phyloP scores from a whole-genome alignment of 176 grass and related monocot genomes.

The Olyra latifolia region DNA sequence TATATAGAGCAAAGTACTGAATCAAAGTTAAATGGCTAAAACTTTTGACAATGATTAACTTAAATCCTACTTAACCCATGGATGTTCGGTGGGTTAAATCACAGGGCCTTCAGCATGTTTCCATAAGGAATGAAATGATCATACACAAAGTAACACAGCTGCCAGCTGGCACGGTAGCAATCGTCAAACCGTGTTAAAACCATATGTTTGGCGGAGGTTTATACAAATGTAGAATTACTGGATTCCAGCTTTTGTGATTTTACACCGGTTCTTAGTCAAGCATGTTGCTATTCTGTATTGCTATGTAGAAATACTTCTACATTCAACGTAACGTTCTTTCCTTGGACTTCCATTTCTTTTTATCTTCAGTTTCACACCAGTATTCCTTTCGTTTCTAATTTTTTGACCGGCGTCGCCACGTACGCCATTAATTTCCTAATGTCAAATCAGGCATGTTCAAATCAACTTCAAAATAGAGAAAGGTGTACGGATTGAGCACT shows the following conservation, averaged over 20 bases:
- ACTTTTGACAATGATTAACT: too few relatives aligned
- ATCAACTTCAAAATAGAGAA: not conserved
- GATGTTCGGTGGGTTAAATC: too few relatives aligned
- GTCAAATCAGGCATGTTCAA: not conserved
- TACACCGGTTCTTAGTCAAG: not conserved
- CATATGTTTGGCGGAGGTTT: not conserved
- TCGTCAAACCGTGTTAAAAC: not conserved
- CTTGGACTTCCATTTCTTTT: not conserved
- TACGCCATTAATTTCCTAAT: not conserved
- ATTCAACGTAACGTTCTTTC: not conserved
- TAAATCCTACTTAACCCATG: too few relatives aligned
- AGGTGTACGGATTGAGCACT: not conserved
- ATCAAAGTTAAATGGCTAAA: too few relatives aligned
- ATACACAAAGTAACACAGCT: too few relatives aligned
- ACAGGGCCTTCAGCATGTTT: too few relatives aligned
- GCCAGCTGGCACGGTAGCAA: not conserved
- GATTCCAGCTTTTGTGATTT: not conserved
- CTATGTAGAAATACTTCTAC: not conserved
- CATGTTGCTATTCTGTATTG: not conserved
- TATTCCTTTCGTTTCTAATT: not conserved
- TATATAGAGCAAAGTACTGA: too few relatives aligned
- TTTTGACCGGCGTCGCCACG: not conserved
- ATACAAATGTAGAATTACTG: not conserved
- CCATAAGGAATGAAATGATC: too few relatives aligned
- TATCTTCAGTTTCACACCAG: not conserved